Conservation (phyloP, 2,329 filamentous ascomycete species). For the Periconia digitata region DNA sequence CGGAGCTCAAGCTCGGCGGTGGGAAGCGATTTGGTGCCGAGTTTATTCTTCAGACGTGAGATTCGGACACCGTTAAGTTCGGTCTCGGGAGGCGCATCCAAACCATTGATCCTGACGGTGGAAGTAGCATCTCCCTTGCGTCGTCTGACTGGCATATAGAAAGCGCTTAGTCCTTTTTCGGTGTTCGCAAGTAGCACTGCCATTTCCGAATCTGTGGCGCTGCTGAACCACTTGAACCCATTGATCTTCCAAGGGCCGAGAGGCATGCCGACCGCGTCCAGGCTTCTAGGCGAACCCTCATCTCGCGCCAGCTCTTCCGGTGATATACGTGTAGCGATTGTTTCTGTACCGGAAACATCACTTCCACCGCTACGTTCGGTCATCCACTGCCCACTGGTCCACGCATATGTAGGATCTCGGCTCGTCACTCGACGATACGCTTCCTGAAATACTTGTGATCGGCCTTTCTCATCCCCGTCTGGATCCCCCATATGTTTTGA, state of each 20-base stretch:
- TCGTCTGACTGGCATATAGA: conserved; percentile 65
- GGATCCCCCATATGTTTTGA: conserved; percentile 18
- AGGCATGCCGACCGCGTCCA: conserved; percentile 35
- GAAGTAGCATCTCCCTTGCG: conserved; percentile 4
- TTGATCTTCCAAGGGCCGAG: conserved; percentile 63
- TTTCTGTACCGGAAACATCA: conserved; percentile 70
- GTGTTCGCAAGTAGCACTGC: conserved; percentile 66
- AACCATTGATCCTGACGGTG: conserved; percentile 9
- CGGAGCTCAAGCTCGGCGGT: conserved; percentile 67
- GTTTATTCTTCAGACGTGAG: conserved; percentile 70
- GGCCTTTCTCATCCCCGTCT: conserved; percentile 30
- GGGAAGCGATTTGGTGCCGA: conserved; percentile 69
- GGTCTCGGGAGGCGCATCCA: conserved; percentile 23
- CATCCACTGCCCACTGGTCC: conserved; percentile 80
- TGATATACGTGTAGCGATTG: conserved; percentile 49
- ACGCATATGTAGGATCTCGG: conserved; percentile 55
- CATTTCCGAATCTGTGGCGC: conserved; percentile 66
- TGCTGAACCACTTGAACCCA: conserved; percentile 74
- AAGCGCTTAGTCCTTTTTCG: conserved; percentile 57
- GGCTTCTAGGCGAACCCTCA: conserved; percentile 20
- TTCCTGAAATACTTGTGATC: conserved; percentile 52
- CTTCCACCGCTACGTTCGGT: conserved; percentile 70
- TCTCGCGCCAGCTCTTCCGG: conserved; percentile 24
- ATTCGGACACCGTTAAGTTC: conserved; percentile 69
- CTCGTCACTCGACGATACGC: conserved; percentile 58